Evolutionary conservation across 495 filamentous ascomycete species (phyloP), one percentile per base, ranked within the genome.

Genomic region (Hyaloscypha variabilis): DNA sequence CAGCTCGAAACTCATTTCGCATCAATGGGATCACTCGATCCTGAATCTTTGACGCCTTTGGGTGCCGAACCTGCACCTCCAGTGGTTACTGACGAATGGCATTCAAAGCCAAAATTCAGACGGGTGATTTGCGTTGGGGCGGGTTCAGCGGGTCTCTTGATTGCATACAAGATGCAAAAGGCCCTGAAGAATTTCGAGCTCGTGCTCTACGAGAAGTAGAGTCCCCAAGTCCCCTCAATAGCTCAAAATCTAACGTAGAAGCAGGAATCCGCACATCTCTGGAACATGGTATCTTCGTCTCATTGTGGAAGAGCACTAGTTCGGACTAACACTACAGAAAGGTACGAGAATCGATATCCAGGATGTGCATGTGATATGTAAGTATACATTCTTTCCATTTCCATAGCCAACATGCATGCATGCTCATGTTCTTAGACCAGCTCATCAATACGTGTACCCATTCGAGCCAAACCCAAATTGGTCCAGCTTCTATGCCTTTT

Each of bases 331-430:
- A n/a, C n/a, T n/a, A n/a, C n/a, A n/a, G n/a, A n/a, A n/a, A n/a
- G n/a, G 39, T 46, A 46, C 19, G 51, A 54, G 51, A 54, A 54
- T 54, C 11, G 51, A 54, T 54, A 54, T 54, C 51, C 51, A 13
- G 51, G 51, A 8, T 54, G 51, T 24, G 51, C 23, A 8, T 24
- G 10, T 54, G 51, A 54, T 54, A 54, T 24, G 23, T 23, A 10
- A 24, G 21, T 34, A 42, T 46, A 8, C 14, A 13, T 17, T 23
- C 14, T n/a, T 60, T 6, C 6, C 58, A 46, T 14, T 24, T 46
- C 58, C 39, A 5, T 14, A 11, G 11, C 51, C 10, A 54, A 8
- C 11, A 23, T 54, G 8, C n/a, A n/a, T n/a, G n/a, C n/a, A n/a
- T n/a, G 51, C 51, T 23, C 8, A 24, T 13, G 23, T 13, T 54